phyloP scores from a whole-genome alignment of 176 grass and related monocot genomes.

The Secale cereale region DNA sequence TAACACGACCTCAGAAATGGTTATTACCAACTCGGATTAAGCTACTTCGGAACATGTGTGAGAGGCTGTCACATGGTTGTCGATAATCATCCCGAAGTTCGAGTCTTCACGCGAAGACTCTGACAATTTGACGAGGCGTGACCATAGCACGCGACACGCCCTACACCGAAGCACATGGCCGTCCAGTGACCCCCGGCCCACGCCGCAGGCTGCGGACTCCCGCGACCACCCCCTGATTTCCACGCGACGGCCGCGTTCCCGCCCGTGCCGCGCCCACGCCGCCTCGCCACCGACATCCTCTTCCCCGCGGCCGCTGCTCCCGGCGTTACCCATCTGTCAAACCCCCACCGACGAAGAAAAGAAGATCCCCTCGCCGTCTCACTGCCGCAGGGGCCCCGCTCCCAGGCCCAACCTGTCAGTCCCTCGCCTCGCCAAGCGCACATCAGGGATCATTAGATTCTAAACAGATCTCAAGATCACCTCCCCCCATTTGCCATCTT shows the following conservation, averaged over 20 bases:
- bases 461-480: background rate
- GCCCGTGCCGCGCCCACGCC: background rate
- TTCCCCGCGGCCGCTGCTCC: background rate
- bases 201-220: background rate
- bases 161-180: background rate
- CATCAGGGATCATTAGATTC: background rate
- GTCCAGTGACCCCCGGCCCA: background rate
- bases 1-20: no score
- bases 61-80: background rate
- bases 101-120: background rate
- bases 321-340: background rate
- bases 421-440: background rate
- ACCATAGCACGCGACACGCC: background rate
- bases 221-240: background rate
- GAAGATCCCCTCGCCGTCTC: background rate
- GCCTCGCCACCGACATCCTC: background rate
- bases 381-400: background rate
- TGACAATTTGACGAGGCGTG: background rate
- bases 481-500: conserved; percentile 27
- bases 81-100: background rate
- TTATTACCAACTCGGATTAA: no score
- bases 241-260: background rate
- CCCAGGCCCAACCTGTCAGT: background rate
- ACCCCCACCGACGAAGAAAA: background rate
- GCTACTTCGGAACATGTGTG: no score